These are phyloP conservation scores for Tuber indicum DNA, from an alignment of 495 filamentous ascomycete genomes.

Conservation along the genomic window DNA sequence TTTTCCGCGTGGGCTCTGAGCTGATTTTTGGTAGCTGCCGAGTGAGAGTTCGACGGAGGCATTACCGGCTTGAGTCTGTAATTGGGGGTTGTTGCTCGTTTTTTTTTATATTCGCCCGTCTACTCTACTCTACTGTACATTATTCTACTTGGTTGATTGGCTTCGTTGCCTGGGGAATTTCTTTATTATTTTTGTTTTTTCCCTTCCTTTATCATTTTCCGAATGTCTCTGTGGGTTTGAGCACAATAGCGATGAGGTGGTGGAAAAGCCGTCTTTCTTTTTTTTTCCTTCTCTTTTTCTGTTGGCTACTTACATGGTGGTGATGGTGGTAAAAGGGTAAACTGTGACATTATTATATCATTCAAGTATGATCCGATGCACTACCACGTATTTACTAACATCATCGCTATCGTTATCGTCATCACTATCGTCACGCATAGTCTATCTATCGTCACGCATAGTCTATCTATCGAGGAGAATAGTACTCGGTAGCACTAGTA, in stretches of 20 bases:
- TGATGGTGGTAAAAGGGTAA: not conserved
- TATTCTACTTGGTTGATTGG: conserved; percentile 6
- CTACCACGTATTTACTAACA: too few relatives aligned
- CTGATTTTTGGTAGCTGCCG: conserved; percentile 24
- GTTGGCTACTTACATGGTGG: not conserved
- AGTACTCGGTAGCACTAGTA: not conserved
- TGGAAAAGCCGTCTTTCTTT: not conserved
- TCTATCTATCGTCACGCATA: not conserved
- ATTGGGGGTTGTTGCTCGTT: not conserved
- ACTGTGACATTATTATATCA: not conserved
- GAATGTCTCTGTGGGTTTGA: not conserved
- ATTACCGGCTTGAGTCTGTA: conserved; percentile 7
- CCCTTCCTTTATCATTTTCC: not conserved
- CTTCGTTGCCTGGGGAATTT: not conserved
- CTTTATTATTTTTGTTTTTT: not conserved
- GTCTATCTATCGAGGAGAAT: not conserved
- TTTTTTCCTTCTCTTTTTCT: not conserved
- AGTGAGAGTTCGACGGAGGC: conserved; percentile 29
- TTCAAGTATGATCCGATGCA: not conserved
- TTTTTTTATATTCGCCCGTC: not conserved
- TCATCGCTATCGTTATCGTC: not conserved
- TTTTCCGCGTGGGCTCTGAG: not conserved
- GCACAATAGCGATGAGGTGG: not conserved
- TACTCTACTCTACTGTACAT: conserved; percentile 18
- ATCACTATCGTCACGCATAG: not conserved